Base-by-base conservation (phyloP, 2,329 filamentous ascomycete genomes). In the Aureobasidium namibiae region DNA sequence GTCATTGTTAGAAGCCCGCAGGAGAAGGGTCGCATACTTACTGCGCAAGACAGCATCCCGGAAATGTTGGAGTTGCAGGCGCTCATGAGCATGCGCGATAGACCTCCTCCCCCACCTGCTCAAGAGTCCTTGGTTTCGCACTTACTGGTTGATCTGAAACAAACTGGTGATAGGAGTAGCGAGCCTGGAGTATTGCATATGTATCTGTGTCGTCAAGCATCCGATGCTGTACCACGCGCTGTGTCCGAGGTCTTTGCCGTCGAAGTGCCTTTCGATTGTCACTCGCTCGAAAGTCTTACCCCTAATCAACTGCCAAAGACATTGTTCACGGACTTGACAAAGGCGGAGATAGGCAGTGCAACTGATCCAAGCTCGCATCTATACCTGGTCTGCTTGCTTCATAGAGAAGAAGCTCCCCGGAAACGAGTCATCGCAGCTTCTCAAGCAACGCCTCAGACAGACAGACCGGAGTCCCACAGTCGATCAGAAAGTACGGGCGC, bases 1-100 rank as follows among this genome's bases (percentile, higher is more conserved):
- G 88, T 99, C 49, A 96, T 99, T 70, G 94, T 99, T 61, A 86
- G 94, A 31, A 94, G 95, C 72, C 90, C 94, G 1, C 82, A 81
- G 21, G 86, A 92, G 69, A 83, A 88, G 31, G 94, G 94, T 9
- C 85, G 92, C 46, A 85, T 97, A 29, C 75, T 99, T 67, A 96
- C 92, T 0, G 90, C 89, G 13, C 88, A 96, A 56, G 94, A 99
- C 73, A 96, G 92, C 1, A 89, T 94, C 4, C 88, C 97, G 29
- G 89, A 96, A 61, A 83, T 96, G 64, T 92, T 92, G 7, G 90
- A 86, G 69, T 78, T 97, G 60, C 95, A 99, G 75, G 95, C 94
- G 4, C 84, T 92, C 69, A 99, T 99, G 94, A 95, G 91, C 72
- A 81, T 97, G 67, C 79, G 99, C 46, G 87, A 96, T 60, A 87